phyloP scores from a whole-genome alignment of 805 yeast species.

The Jamesozyma lodderae region DNA sequence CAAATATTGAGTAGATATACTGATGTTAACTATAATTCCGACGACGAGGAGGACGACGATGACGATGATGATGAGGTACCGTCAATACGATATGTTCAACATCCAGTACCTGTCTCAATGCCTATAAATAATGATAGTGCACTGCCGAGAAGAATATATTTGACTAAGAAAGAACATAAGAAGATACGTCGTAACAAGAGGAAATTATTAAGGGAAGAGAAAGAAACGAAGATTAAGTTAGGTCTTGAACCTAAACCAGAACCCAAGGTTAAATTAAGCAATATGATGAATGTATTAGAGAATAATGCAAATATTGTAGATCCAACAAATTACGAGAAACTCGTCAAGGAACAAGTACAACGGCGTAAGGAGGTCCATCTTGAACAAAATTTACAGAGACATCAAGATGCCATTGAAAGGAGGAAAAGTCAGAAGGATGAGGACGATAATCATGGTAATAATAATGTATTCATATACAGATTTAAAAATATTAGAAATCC shows the following conservation, averaged over 20 bases:
- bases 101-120: slow-evolving; percentile 60
- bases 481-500: slow-evolving; percentile 49
- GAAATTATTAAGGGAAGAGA: slow-evolving; percentile 51
- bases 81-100: slow-evolving; percentile 67
- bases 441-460: slow-evolving; percentile 3
- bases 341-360: slow-evolving; percentile 60
- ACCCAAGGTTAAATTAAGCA: slow-evolving; percentile 77
- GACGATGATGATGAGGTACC: slow-evolving; percentile 34
- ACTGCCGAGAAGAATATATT: slow-evolving; percentile 39
- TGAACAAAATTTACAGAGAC: slow-evolving; percentile 51
- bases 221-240: slow-evolving; percentile 65
- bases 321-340: slow-evolving; percentile 77
- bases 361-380: slow-evolving; percentile 53
- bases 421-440: slow-evolving; percentile 2
- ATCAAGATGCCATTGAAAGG: slow-evolving; percentile 18
- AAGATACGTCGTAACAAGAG: slow-evolving; percentile 65
- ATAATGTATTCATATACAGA: slow-evolving; percentile 50
- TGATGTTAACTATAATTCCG: slow-evolving; percentile 13
- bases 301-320: slow-evolving; percentile 81
- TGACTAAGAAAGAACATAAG: slow-evolving; percentile 72
- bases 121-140: slow-evolving; percentile 32
- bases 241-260: slow-evolving; percentile 85
- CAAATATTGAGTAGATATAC: slow-evolving; percentile 30
- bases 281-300: slow-evolving; percentile 69
- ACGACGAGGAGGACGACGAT: slow-evolving; percentile 23